Conservation (phyloP, 75 land plant species). For the Larix kaempferi region DNA sequence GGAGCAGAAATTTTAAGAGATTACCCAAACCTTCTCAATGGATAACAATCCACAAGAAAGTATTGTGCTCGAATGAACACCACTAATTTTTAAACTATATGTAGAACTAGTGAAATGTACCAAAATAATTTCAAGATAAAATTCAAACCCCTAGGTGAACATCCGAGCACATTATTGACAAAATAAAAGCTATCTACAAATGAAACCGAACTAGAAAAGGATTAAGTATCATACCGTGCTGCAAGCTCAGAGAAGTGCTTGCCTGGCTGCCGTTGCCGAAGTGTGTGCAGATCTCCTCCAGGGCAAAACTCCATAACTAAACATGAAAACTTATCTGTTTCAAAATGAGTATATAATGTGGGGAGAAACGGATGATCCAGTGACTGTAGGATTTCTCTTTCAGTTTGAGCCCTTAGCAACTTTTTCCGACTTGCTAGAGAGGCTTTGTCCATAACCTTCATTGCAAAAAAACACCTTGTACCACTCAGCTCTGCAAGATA, state of each 20-base stretch:
- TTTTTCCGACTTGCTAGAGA: slow-evolving; percentile 61
- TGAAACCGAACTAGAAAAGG: not conserved
- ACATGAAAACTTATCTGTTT: slow-evolving; percentile 64
- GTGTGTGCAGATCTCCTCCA: slow-evolving; percentile 69
- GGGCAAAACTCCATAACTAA: slow-evolving; percentile 79
- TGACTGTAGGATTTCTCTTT: slow-evolving; percentile 64
- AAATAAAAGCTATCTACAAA: not conserved
- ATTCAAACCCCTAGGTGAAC: not conserved
- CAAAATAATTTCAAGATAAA: not conserved
- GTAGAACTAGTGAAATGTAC: not conserved
- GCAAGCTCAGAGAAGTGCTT: slow-evolving; percentile 64
- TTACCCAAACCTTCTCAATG: not conserved
- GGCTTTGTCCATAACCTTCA: slow-evolving; percentile 62
- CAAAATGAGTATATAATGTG: slow-evolving; percentile 66
- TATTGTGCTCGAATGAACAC: not conserved
- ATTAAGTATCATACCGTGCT: slow-evolving; percentile 34
- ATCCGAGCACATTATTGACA: not conserved
- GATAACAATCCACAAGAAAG: not conserved
- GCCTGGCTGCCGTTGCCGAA: slow-evolving; percentile 64
- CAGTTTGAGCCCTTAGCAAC: slow-evolving; percentile 66
- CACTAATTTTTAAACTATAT: not conserved
- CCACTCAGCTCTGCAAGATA: slow-evolving; percentile 70
- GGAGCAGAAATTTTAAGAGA: not conserved
- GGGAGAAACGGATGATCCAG: slow-evolving; percentile 78
- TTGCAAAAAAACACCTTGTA: slow-evolving; percentile 46